Conservation (phyloP, 371 early-diverging fungal genomes). For the Rhizopus arrhizus region DNA sequence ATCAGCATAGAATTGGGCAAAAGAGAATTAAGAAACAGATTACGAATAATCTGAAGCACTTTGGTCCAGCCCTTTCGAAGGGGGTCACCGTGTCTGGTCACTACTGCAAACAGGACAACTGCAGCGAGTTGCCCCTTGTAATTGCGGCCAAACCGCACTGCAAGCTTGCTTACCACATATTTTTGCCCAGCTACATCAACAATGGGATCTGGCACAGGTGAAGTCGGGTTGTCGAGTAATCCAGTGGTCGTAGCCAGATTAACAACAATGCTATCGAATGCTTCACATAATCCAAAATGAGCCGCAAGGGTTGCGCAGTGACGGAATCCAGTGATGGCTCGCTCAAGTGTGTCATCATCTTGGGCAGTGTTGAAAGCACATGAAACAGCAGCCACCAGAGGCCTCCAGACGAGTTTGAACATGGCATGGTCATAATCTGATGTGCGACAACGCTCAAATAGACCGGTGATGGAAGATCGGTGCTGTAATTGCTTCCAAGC, state of each 20-base stretch:
- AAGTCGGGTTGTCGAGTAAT: slow-evolving; percentile 58
- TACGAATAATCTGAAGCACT: slow-evolving; percentile 71
- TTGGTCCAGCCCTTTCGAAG: slow-evolving; percentile 78
- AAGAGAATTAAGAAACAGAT: slow-evolving; percentile 78
- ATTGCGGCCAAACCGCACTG: slow-evolving; percentile 86
- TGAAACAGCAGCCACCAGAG: slow-evolving; percentile 67
- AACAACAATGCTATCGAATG: slow-evolving; percentile 78
- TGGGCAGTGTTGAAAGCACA: slow-evolving; percentile 84
- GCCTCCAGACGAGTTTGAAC: slow-evolving; percentile 63
- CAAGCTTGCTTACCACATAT: slow-evolving; percentile 67
- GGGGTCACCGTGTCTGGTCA: slow-evolving; percentile 71
- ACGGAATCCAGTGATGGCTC: slow-evolving; percentile 79
- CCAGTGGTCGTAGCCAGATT: slow-evolving; percentile 79
- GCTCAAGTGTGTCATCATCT: slow-evolving; percentile 77
- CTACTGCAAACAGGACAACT: slow-evolving; percentile 80
- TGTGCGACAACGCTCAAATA: slow-evolving; percentile 52
- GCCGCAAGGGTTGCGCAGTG: slow-evolving; percentile 78
- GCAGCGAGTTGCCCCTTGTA: slow-evolving; percentile 88
- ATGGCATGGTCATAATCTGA: slow-evolving; percentile 68
- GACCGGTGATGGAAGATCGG: slow-evolving; percentile 53
- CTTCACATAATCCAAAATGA: slow-evolving; percentile 71
- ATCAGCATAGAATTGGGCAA: slow-evolving; percentile 66
- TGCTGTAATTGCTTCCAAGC: slow-evolving; percentile 89
- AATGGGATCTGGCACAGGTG: slow-evolving; percentile 58
- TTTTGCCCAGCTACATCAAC: slow-evolving; percentile 66